These are phyloP conservation scores for Saccharomycopsis fibuligera DNA, from an alignment of 805 yeast genomes.

Conservation along the genomic window DNA sequence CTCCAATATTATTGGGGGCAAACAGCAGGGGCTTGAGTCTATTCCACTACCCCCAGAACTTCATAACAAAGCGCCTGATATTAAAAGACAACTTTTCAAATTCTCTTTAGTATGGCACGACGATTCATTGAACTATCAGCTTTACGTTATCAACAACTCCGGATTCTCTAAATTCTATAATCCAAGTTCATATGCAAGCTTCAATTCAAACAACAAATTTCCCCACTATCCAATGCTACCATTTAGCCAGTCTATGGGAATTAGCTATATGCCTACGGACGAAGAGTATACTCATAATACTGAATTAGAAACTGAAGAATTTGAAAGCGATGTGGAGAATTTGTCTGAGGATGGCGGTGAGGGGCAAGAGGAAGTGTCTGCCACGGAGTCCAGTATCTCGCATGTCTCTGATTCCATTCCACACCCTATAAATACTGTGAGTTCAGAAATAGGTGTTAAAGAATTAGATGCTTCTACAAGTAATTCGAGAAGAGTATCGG, in stretches of 20 bases:
- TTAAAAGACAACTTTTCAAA: slow-evolving; percentile 39
- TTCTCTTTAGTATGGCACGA: slow-evolving; percentile 42
- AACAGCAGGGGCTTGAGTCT: slow-evolving; percentile 20
- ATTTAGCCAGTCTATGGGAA: slow-evolving; percentile 15
- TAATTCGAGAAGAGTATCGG: neutral
- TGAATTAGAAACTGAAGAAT: slow-evolving; percentile 2
- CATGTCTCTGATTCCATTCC: too few species aligned
- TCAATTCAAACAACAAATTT: slow-evolving; percentile 13
- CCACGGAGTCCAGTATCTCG: too few species aligned
- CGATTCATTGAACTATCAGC: slow-evolving; percentile 32
- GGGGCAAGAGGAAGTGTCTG: slow-evolving; percentile 1
- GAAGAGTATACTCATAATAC: slow-evolving; percentile 16
- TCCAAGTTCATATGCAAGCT: slow-evolving; percentile 15
- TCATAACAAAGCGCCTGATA: slow-evolving; percentile 37
- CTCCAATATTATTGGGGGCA: neutral
- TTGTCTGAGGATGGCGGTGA: slow-evolving; percentile 21
- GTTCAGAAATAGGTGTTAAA: neutral
- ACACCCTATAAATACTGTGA: neutral
- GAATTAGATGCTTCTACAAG: too few species aligned
- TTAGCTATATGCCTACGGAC: slow-evolving; percentile 16
- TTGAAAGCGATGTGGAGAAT: slow-evolving; percentile 15
- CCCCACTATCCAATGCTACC: slow-evolving; percentile 20
- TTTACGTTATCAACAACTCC: slow-evolving; percentile 23
- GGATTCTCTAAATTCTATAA: slow-evolving; percentile 11
- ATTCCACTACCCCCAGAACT: slow-evolving; percentile 41